A percentile compares a stretch with the other conserved stretches of the same genome.
Evolutionary conservation across 176 grass and related monocot species (phyloP).

Genomic region (Eremochloa ophiuroides): DNA sequence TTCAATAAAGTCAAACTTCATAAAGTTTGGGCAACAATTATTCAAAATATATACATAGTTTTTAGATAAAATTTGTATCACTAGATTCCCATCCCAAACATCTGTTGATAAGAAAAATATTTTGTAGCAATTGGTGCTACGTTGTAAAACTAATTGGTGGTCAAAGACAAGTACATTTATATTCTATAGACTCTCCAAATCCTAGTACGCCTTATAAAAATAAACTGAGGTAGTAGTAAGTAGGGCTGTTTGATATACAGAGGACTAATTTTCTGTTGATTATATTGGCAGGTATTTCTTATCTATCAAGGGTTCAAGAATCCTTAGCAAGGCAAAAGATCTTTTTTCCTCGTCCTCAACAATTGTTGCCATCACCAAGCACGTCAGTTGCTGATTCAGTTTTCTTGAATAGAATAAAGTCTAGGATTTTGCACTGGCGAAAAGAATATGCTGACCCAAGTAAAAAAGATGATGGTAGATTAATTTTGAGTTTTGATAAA

Average conservation of each 20-base stretch:
- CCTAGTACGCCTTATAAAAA: not conserved
- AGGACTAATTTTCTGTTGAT: slow-evolving; percentile 5
- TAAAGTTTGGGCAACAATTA: not conserved
- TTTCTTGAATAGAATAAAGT: slow-evolving; percentile 72
- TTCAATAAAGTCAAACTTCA: not conserved
- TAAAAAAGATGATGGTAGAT: slow-evolving; percentile 57
- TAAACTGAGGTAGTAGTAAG: not conserved
- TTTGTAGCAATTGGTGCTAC: not conserved
- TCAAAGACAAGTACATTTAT: not conserved
- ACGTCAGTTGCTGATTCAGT: slow-evolving; percentile 69
- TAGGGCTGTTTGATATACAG: slow-evolving; percentile 15
- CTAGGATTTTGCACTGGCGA: slow-evolving; percentile 59
- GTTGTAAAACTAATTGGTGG: not conserved
- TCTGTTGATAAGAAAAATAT: not conserved
- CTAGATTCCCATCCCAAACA: not conserved
- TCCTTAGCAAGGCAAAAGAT: slow-evolving; percentile 61
- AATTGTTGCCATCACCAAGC: slow-evolving; percentile 28
- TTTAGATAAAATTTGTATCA: not conserved
- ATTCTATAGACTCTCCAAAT: not conserved
- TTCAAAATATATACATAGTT: not conserved
- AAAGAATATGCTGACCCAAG: slow-evolving; percentile 42
- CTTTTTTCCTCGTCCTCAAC: slow-evolving; percentile 16
- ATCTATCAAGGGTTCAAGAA: slow-evolving; percentile 95
- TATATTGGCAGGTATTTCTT: slow-evolving; percentile 76
- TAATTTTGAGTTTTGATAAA: slow-evolving; percentile 9